These are phyloP conservation scores for Hibiscus trionum DNA, from an alignment of 345 rosid genomes.

Conservation along the genomic window DNA sequence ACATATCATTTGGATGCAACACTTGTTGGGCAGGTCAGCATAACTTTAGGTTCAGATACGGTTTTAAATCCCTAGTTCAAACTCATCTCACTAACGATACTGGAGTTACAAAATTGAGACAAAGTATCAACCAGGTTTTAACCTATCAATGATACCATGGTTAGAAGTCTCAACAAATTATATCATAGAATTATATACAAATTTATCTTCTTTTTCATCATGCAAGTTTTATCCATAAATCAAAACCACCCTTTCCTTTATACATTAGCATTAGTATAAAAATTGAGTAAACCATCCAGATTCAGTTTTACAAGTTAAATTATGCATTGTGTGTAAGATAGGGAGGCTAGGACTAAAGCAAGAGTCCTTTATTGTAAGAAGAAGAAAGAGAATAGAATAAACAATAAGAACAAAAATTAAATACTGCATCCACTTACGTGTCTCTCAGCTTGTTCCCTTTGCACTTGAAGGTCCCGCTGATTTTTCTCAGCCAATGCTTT, in stretches of 20 bases:
- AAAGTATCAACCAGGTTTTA: no score
- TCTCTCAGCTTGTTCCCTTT: slow-evolving; percentile 93
- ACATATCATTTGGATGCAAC: background rate
- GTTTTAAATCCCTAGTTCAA: background rate
- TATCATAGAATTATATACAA: background rate
- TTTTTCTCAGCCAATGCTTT: slow-evolving; percentile 97
- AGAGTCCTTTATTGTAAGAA: background rate
- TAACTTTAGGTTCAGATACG: background rate
- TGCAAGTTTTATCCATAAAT: background rate
- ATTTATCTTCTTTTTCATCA: background rate
- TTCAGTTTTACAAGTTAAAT: background rate
- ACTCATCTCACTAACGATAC: background rate
- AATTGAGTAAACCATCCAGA: background rate
- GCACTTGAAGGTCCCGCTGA: slow-evolving; percentile 83
- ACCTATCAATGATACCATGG: background rate
- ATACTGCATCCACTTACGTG: slow-evolving; percentile 49
- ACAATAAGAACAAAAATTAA: background rate
- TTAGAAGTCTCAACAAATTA: background rate
- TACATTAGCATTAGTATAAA: background rate
- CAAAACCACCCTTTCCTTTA: background rate
- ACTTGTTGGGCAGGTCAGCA: background rate
- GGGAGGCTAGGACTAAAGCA: background rate
- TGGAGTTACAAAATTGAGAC: background rate
- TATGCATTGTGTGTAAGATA: no score
- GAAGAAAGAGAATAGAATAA: background rate